Percentiles rank a stretch among this genome's conserved stretches.
Conservation (phyloP, 176 grass and related monocot genomes). For the Cenchrus fungigraminus region DNA sequence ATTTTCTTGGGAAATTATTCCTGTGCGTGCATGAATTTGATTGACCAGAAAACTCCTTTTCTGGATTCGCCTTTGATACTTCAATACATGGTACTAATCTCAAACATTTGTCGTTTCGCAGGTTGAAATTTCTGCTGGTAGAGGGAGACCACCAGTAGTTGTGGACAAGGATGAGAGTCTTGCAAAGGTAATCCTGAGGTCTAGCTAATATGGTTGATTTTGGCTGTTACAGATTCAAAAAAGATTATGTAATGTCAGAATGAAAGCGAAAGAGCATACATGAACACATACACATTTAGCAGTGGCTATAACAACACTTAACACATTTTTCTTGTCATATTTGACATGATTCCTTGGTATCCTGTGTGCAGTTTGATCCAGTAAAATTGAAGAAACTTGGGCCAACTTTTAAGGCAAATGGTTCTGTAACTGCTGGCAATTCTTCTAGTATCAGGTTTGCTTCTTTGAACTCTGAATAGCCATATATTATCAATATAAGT, state of each 20-base stretch:
- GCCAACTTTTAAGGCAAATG: slow-evolving; percentile 73
- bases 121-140: slow-evolving; percentile 84
- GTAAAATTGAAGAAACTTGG: slow-evolving; percentile 72
- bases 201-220: neutral
- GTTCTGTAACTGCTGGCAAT: slow-evolving; percentile 82
- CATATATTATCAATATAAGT: neutral
- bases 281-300: neutral
- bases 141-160: slow-evolving; percentile 71
- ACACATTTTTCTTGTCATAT: neutral
- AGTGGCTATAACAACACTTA: slow-evolving; percentile 1
- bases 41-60: neutral
- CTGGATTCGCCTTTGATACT: neutral
- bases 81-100: slow-evolving; percentile 19
- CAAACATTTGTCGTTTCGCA: slow-evolving; percentile 36
- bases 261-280: neutral
- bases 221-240: neutral
- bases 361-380: slow-evolving; percentile 64
- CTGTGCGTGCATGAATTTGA: slow-evolving; percentile 49
- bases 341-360: slow-evolving; percentile 34
- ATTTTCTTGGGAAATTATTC: slow-evolving; percentile 90
- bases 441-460: slow-evolving; percentile 87
- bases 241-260: neutral
- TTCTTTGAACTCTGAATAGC: neutral
- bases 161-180: slow-evolving; percentile 92
- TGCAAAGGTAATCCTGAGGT: slow-evolving; percentile 65